Evolutionary conservation across 768 basidiomycete genomes (phyloP).

Genomic region (Lyophyllum atratum): DNA sequence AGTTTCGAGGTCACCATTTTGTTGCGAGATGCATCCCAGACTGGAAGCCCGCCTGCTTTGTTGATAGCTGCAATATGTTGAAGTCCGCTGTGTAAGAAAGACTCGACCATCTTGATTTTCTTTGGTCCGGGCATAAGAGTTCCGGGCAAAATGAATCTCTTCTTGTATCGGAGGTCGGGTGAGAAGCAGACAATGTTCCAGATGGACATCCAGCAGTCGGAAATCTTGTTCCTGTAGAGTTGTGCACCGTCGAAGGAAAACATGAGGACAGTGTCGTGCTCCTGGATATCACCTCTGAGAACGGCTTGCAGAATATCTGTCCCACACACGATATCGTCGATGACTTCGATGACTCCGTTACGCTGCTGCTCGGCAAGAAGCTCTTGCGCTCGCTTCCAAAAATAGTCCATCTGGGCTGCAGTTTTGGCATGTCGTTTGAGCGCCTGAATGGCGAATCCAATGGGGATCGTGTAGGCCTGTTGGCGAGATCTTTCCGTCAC

Average conservation of each 20-base stretch:
- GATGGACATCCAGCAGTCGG: slow-evolving; percentile 24
- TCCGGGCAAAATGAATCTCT: slow-evolving; percentile 28
- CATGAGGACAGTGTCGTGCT: slow-evolving; percentile 27
- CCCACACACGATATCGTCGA: slow-evolving; percentile 13
- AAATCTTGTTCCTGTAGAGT: slow-evolving; percentile 28
- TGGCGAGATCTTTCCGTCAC: slow-evolving; percentile 7
- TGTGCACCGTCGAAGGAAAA: slow-evolving; percentile 34
- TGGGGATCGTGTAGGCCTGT: slow-evolving; percentile 22
- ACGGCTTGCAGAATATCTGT: slow-evolving; percentile 6
- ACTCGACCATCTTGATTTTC: slow-evolving; percentile 31
- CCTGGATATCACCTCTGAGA: not conserved
- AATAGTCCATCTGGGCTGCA: slow-evolving; percentile 10
- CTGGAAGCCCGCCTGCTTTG: slow-evolving; percentile 5
- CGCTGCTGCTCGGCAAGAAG: not conserved
- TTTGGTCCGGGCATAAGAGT: slow-evolving; percentile 31
- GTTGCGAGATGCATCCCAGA: slow-evolving; percentile 16
- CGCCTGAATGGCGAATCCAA: slow-evolving; percentile 25
- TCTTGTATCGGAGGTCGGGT: slow-evolving; percentile 27
- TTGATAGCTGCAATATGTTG: slow-evolving; percentile 28
- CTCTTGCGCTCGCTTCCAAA: not conserved
- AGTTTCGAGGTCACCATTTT: slow-evolving; percentile 9
- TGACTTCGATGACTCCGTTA: slow-evolving; percentile 5
- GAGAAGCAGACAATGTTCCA: slow-evolving; percentile 29
- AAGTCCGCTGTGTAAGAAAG: slow-evolving; percentile 26
- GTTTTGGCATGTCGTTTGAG: slow-evolving; percentile 14